Evolutionary conservation across 2,329 filamentous ascomycete genomes (phyloP).

Genomic region (Epichloe bromicola): DNA sequence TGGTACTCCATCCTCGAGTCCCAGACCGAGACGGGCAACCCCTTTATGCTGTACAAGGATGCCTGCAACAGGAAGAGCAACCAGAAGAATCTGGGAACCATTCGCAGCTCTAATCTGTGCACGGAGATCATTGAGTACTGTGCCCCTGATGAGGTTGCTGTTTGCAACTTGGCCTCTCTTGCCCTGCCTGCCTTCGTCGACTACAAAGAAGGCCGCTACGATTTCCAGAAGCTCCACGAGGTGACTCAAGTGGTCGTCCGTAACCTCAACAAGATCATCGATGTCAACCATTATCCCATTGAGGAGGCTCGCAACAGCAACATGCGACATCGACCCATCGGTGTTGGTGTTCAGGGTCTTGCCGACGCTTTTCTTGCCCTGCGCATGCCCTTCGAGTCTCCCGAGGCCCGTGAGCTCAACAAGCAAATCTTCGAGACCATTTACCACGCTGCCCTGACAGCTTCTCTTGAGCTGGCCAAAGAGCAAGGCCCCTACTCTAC

Average conservation of each 20-base stretch:
- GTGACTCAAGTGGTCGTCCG: constrained; percentile 83
- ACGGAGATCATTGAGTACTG: constrained; percentile 98
- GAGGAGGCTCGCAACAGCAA: constrained; percentile 89
- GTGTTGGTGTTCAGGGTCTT: constrained; percentile 92
- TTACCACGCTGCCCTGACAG: constrained; percentile 87
- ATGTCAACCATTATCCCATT: constrained; percentile 98
- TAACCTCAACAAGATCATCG: constrained; percentile 97
- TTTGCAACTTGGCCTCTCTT: constrained; percentile 93
- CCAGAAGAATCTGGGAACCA: constrained; percentile 98
- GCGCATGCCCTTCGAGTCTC: constrained; percentile 91
- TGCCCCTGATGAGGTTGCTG: constrained; percentile 93
- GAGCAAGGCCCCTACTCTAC: constrained; percentile 74
- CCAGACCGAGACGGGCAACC: constrained; percentile 97
- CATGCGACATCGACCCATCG: constrained; percentile 91
- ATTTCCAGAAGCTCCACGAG: constrained; percentile 95
- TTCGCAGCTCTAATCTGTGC: constrained; percentile 96
- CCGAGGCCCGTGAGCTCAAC: constrained; percentile 87
- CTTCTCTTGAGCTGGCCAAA: constrained; percentile 77
- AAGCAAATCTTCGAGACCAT: constrained; percentile 99
- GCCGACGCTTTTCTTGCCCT: constrained; percentile 96
- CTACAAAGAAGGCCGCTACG: constrained; percentile 69
- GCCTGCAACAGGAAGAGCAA: constrained; percentile 98
- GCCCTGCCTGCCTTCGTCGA: constrained; percentile 87
- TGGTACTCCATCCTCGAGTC: constrained; percentile 98
- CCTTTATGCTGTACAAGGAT: constrained; percentile 99